phyloP scores from a whole-genome alignment of 2,329 filamentous ascomycete species.

The Colletotrichum sp. region DNA sequence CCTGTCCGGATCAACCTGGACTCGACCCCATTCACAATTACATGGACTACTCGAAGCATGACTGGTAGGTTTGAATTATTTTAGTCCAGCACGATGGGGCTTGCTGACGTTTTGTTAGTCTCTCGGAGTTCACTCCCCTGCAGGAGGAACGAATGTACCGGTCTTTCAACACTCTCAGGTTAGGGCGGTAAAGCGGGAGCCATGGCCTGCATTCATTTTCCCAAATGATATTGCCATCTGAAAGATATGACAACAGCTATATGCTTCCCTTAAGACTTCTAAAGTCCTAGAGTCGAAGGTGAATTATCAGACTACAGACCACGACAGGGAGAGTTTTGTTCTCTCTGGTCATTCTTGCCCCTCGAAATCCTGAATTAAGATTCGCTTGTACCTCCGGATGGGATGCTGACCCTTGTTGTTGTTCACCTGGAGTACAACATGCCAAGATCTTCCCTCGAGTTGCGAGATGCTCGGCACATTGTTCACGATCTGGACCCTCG shows the following conservation, averaged over 20 bases:
- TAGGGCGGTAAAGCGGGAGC: background rate
- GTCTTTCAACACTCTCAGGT: background rate
- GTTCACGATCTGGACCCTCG: no score
- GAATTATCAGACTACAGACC: no score
- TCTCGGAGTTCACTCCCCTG: background rate
- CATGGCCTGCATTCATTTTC: background rate
- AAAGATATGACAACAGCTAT: background rate
- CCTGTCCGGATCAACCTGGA: constrained; percentile 28
- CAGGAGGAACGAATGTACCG: constrained; percentile 11
- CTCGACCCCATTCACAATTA: constrained; percentile 32
- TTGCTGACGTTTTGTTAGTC: background rate
- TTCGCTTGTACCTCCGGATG: no score
- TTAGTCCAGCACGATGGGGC: background rate
- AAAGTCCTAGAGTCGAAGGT: no score
- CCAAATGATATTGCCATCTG: background rate
- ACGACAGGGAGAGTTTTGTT: no score
- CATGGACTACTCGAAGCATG: constrained; percentile 31
- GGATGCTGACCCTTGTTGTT: no score
- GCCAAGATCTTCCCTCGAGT: no score
- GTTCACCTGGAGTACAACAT: no score
- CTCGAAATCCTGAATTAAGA: no score
- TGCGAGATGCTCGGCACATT: no score
- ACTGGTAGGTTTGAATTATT: background rate
- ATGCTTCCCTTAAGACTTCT: no score
- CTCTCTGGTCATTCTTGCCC: no score